Evolutionary conservation across 1,284 basidiomycete genomes (phyloP).

Genomic region (Austropuccinia psidii): DNA sequence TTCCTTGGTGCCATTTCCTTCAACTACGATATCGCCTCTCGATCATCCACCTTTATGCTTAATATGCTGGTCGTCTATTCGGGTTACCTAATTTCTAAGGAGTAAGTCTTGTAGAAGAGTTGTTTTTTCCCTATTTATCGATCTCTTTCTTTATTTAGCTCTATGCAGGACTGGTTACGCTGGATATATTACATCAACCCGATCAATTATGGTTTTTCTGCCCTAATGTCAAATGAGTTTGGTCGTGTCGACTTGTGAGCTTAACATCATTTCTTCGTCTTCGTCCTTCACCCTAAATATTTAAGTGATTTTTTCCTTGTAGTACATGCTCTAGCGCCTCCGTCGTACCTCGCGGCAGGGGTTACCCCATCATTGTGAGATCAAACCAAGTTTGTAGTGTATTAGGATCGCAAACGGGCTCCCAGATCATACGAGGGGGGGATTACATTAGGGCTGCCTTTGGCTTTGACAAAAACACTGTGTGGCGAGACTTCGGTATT

Average conservation of each 20-base stretch:
- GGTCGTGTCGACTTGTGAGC: conserved; percentile 53
- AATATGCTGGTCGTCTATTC: conserved; percentile 50
- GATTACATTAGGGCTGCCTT: conserved; percentile 43
- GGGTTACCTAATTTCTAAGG: conserved; percentile 49
- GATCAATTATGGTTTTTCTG: conserved; percentile 69
- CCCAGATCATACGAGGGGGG: conserved; percentile 45
- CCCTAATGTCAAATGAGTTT: conserved; percentile 75
- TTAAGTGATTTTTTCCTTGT: conserved; percentile 36
- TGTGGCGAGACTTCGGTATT: conserved; percentile 27
- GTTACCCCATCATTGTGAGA: conserved; percentile 48
- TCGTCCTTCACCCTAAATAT: conserved; percentile 31
- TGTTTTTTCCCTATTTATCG: not conserved
- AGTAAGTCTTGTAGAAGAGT: not conserved
- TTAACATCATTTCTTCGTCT: conserved; percentile 38
- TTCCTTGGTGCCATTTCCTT: conserved; percentile 49
- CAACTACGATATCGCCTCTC: conserved; percentile 50
- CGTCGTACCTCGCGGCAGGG: conserved; percentile 48
- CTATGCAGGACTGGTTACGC: conserved; percentile 26
- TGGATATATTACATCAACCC: conserved; percentile 55
- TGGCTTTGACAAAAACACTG: not conserved
- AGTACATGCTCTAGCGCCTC: conserved; percentile 39
- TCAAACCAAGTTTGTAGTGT: conserved; percentile 50
- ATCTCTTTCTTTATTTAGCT: not conserved
- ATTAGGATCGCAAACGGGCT: conserved; percentile 45
- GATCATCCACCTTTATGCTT: conserved; percentile 52